Evolutionary conservation across 2,329 filamentous ascomycete species (phyloP).

Genomic region (Aureobasidium mangrovei): DNA sequence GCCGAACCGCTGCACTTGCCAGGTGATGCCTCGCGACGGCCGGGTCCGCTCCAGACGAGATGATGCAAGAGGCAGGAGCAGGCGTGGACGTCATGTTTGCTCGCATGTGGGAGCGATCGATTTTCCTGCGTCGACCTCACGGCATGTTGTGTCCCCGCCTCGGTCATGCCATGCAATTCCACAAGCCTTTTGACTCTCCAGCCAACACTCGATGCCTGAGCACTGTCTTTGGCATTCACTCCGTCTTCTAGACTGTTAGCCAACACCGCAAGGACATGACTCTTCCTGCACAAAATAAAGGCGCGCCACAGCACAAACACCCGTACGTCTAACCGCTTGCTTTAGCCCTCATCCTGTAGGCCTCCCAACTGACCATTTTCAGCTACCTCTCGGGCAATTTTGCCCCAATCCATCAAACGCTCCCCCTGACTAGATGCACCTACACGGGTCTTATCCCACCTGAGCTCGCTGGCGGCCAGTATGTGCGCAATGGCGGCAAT

Average conservation of each 20-base stretch:
- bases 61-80: too few species aligned
- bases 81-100: too few species aligned
- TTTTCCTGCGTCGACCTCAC: too few species aligned
- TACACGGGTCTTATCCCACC: constrained; percentile 51
- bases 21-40: too few species aligned
- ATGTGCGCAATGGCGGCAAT: constrained; percentile 64
- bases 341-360: constrained; percentile 1
- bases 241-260: neutral
- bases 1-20: too few species aligned
- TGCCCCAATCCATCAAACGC: constrained; percentile 52
- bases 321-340: constrained; percentile 27
- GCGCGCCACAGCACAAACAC: constrained; percentile 25
- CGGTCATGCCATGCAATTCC: neutral
- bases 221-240: neutral
- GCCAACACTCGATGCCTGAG: neutral
- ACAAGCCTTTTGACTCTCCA: neutral
- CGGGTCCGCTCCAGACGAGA: too few species aligned
- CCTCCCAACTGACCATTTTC: constrained; percentile 4
- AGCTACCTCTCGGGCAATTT: constrained; percentile 61
- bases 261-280: constrained; percentile 9
- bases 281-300: constrained; percentile 24
- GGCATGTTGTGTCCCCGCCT: too few species aligned
- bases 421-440: constrained; percentile 48
- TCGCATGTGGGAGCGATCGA: too few species aligned
- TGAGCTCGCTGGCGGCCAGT: constrained; percentile 61